Percentiles rank a stretch among this genome's conserved stretches.
phyloP scores from a whole-genome alignment of 345 rosid species.

The Lagerstroemia speciosa region DNA sequence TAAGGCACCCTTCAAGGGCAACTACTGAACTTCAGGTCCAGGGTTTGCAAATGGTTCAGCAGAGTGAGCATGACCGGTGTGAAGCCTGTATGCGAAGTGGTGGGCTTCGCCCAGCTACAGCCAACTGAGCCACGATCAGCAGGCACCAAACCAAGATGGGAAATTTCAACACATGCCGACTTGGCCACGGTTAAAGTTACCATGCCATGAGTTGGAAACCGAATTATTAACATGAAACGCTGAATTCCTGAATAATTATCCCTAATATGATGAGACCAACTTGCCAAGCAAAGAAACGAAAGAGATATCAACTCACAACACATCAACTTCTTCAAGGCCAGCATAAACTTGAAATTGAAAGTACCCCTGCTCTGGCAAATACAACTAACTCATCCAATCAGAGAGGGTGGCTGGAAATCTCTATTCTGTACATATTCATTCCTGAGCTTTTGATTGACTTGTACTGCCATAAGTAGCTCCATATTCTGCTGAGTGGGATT shows the following conservation, averaged over 20 bases:
- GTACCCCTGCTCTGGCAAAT: not conserved
- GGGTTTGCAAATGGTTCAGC: slow-evolving; percentile 7
- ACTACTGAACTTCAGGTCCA: slow-evolving; percentile 6
- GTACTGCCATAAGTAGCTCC: too few species aligned
- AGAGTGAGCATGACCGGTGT: slow-evolving; percentile 4
- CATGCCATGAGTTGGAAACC: not conserved
- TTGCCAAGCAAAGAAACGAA: not conserved
- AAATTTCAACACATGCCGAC: not conserved
- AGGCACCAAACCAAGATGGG: not conserved
- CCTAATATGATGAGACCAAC: not conserved
- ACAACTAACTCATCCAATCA: not conserved
- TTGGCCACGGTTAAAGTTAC: not conserved
- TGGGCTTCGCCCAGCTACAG: slow-evolving; percentile 7
- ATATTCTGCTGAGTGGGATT: too few species aligned
- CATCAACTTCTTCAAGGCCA: not conserved
- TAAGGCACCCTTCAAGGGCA: slow-evolving; percentile 6
- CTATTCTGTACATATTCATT: too few species aligned
- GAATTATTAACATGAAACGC: not conserved
- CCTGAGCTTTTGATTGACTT: too few species aligned
- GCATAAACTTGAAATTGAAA: not conserved
- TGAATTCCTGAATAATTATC: not conserved
- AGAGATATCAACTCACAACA: not conserved
- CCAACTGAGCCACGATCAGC: not conserved
- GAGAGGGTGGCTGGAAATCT: too few species aligned
- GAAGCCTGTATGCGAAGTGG: not conserved